Base-by-base conservation (phyloP, 225 moss, liverwort and hornwort species). In the Anthoceros angustus region DNA sequence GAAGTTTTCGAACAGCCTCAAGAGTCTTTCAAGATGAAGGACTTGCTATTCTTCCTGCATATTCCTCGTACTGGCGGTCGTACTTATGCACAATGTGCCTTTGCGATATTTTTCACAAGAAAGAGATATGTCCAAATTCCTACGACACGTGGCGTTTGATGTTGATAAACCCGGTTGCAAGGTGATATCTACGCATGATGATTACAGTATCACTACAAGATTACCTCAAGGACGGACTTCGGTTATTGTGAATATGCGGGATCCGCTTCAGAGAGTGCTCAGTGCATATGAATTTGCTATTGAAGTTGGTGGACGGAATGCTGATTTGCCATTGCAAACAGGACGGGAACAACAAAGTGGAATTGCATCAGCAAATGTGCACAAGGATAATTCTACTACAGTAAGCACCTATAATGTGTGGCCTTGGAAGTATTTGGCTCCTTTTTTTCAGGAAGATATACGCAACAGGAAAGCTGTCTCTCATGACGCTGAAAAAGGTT, bases 391-490 rank as follows among this genome's bases (percentile, higher is more conserved):
- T 16, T 5, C 45, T 46, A 41, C 41, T 5, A n/a, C 63, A 4
- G 71, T 80, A 42, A 75, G 72, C 66, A 79, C 79, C 12, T 16
- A 63, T 15, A 68, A 83, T 38, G 74, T 83, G 26, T 83, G 79
- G 83, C 83, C 79, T 4, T 83, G 83, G 83, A 83, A 71, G 39
- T 75, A 77, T 68, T 69, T 83, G 10, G 79, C 79, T 41, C 83
- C 79, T 2, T 62, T 64, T 2, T 70, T 83, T 72, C 66, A 71
- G 45, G 43, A 55, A 0, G 83, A 80, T 64, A 11, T 83, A 24
- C 64, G 73, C 39, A 60, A 26, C 14, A 77, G 79, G 32, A 40
- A 39, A 40, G 39, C 32, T 32, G 2, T 32, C 32, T 32, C 32
- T 32, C 32, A 32, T 32, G 4, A 4, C 4, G 4, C 1, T 32